Evolutionary conservation across 306 rosid genomes (phyloP).

Genomic region (Heteromeles arbutifolia): DNA sequence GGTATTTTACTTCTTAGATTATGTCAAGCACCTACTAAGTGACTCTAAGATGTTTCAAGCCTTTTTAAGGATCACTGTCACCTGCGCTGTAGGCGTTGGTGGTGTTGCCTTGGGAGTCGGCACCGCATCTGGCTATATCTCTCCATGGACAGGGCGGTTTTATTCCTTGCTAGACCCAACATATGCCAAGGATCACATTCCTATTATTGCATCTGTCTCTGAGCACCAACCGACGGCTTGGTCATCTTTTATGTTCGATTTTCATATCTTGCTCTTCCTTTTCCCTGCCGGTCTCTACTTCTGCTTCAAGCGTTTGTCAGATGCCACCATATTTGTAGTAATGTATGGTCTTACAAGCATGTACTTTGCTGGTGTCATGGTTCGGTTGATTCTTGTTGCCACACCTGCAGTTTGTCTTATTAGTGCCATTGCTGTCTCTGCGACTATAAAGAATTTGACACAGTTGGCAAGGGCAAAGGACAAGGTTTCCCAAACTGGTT

Average conservation of each 20-base stretch:
- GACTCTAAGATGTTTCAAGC: slow-evolving; percentile 79
- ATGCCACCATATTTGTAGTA: slow-evolving; percentile 92
- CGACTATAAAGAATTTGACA: slow-evolving; percentile 81
- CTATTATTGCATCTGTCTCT: slow-evolving; percentile 96
- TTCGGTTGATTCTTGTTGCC: slow-evolving; percentile 94
- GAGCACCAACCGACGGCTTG: slow-evolving; percentile 99
- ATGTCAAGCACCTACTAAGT: slow-evolving; percentile 78
- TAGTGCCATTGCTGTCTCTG: slow-evolving; percentile 95
- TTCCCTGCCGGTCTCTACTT: slow-evolving; percentile 99
- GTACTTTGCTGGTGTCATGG: slow-evolving; percentile 99
- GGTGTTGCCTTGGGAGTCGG: slow-evolving; percentile 87
- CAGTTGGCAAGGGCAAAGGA: slow-evolving; percentile 56
- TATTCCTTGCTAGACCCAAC: slow-evolving; percentile 98
- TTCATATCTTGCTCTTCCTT: slow-evolving; percentile 83
- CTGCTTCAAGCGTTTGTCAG: slow-evolving; percentile 96
- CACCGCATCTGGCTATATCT: slow-evolving; percentile 88
- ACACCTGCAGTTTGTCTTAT: slow-evolving; percentile 95
- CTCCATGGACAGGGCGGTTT: slow-evolving; percentile 99
- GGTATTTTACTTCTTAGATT: slow-evolving; percentile 92
- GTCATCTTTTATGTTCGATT: slow-evolving; percentile 99
- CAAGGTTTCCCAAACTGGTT: slow-evolving; percentile 61
- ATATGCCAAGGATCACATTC: slow-evolving; percentile 96
- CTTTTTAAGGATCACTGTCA: slow-evolving; percentile 89
- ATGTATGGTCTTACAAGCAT: slow-evolving; percentile 99
- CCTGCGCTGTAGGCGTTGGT: slow-evolving; percentile 69